Conservation (phyloP, 1,284 basidiomycete species). For the Farysia itapuensis region DNA sequence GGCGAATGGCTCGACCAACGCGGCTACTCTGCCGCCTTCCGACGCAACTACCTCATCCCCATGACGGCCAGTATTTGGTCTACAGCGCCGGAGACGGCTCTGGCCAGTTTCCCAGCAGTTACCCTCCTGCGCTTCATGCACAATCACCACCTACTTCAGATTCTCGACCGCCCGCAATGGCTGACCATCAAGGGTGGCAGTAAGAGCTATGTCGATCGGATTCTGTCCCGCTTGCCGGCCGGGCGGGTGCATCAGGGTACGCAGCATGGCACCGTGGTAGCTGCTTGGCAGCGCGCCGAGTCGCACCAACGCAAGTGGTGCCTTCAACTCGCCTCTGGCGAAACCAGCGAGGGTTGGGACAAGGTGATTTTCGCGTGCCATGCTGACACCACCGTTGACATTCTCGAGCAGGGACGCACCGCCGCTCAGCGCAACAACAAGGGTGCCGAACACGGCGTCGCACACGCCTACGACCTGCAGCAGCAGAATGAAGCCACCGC, state of each 20-base stretch:
- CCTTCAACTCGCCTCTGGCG: conserved; percentile 62
- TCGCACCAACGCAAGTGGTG: not conserved
- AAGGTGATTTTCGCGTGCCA: conserved; percentile 78
- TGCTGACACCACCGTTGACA: conserved; percentile 69
- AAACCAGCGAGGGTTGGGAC: conserved; percentile 61
- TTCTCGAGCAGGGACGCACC: conserved; percentile 64
- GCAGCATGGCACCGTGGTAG: not conserved
- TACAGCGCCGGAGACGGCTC: conserved; percentile 73
- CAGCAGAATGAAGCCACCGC: conserved; percentile 67
- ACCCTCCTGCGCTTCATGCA: conserved; percentile 76
- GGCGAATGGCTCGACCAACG: conserved; percentile 71
- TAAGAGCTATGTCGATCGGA: conserved; percentile 35
- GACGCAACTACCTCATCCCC: conserved; percentile 73
- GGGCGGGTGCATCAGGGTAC: not conserved
- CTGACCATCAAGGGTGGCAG: conserved; percentile 73
- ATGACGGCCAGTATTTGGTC: conserved; percentile 69
- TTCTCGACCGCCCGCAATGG: conserved; percentile 75
- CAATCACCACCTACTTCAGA: conserved; percentile 77
- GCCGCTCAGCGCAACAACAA: conserved; percentile 38
- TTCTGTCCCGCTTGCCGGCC: conserved; percentile 1
- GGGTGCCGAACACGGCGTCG: conserved; percentile 37
- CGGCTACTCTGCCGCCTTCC: conserved; percentile 71
- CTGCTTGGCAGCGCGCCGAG: not conserved
- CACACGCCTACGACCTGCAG: not conserved
- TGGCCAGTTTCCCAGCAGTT: conserved; percentile 72